phyloP scores from a whole-genome alignment of 805 yeast genomes.

The Metschnikowia gelsemii region DNA sequence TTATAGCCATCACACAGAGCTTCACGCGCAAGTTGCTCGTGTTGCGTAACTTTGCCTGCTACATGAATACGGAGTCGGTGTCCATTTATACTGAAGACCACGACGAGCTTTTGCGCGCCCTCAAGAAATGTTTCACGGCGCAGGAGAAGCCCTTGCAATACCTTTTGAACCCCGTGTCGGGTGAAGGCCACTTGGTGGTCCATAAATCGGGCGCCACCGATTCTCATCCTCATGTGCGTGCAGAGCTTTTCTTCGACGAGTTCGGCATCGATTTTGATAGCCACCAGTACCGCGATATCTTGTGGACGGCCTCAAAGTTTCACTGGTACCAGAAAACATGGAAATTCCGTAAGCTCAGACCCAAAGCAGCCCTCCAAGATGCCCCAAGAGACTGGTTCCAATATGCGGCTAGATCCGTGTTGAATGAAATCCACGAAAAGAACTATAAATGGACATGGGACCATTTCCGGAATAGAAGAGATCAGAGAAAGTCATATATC shows the following conservation, averaged over 20 bases:
- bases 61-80: conserved; percentile 73
- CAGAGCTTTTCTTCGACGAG: conserved; percentile 81
- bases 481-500: conserved; percentile 68
- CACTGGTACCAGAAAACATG: conserved; percentile 76
- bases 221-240: conserved; percentile 62
- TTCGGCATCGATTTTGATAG: conserved; percentile 85
- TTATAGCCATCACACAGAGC: conserved; percentile 66
- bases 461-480: conserved; percentile 65
- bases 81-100: conserved; percentile 50
- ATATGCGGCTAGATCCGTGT: conserved; percentile 75
- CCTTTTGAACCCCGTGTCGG: conserved; percentile 83
- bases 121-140: conserved; percentile 45
- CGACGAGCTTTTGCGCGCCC: conserved; percentile 47
- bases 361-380: conserved; percentile 51
- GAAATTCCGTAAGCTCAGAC: conserved; percentile 70
- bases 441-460: conserved; percentile 90
- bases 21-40: conserved; percentile 76
- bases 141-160: conserved; percentile 42
- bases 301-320: conserved; percentile 78
- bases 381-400: conserved; percentile 79
- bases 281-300: conserved; percentile 75
- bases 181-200: conserved; percentile 76
- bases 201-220: conserved; percentile 78
- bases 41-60: conserved; percentile 69
- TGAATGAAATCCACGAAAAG: conserved; percentile 76